These are phyloP conservation scores for Citrus inodora DNA, from an alignment of 345 rosid species.

Conservation along the genomic window DNA sequence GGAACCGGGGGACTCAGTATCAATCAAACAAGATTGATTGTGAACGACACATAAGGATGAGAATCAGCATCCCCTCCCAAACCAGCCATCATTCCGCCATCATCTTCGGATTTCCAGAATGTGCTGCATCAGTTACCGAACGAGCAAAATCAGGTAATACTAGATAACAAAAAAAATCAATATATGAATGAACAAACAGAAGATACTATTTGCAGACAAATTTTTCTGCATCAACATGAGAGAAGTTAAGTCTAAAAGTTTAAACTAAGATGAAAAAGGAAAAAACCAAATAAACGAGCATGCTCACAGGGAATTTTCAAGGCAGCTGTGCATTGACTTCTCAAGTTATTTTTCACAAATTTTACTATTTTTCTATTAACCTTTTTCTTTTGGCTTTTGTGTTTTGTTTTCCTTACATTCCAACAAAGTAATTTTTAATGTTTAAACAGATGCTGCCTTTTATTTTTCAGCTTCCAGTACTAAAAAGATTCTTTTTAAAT, in stretches of 20 bases:
- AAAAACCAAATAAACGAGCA: neutral
- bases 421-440: too few species aligned
- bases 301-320: neutral
- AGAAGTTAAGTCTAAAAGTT: neutral
- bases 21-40: conserved; percentile 75
- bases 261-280: neutral
- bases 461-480: too few species aligned
- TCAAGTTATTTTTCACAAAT: neutral
- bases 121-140: conserved; percentile 43
- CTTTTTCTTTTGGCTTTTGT: too few species aligned
- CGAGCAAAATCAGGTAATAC: conserved; percentile 3
- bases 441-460: too few species aligned
- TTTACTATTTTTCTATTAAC: too few species aligned
- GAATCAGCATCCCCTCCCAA: conserved; percentile 76
- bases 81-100: conserved; percentile 73
- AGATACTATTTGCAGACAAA: neutral
- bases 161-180: neutral
- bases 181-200: neutral
- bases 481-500: neutral
- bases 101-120: conserved; percentile 93
- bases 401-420: too few species aligned
- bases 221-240: neutral
- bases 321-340: neutral
- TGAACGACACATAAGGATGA: conserved; percentile 88
- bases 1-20: neutral